Base-by-base conservation (phyloP, 2,329 filamentous ascomycete species). In the Fusarium subtropicale region DNA sequence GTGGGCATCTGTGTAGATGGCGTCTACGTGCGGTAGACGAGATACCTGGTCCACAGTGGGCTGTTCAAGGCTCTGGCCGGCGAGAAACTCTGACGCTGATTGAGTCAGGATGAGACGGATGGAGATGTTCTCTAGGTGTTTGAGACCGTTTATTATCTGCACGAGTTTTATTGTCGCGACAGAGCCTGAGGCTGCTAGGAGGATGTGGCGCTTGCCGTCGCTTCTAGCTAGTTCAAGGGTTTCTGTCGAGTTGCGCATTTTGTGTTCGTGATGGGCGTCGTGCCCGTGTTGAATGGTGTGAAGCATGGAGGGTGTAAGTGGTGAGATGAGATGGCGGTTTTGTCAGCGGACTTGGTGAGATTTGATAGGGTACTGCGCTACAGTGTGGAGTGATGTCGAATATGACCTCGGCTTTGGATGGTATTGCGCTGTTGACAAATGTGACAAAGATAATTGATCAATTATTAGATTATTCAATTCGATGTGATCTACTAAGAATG, bases 131-230 rank as follows among this genome's bases (percentile, higher is more conserved):
- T 68, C 77, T 74, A 72, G 84, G 45, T 76, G 71, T 18, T 80
- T 83, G 6, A 94, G 85, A 3, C 88, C 84, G 20, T 80, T 75
- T 62, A 91, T 83, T 69, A 94, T 92, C 39, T 86, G 82, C 3
- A 89, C 89, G 4, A 93, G 82, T 77, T 97, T 97, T 75, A 97
- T 97, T 9, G 92, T 93, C 16, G 94, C 94, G n/a, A 97, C 93
- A 1, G 91, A 84, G 30, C 83, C 81, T 9, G 76, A 77, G 7
- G 80, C 81, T 0, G 82, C 81, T 8, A 84, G 76, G 2, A 84
- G 74, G 15, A 84, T 73, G 56, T 84, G 82, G 15, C 72, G 74
- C 62, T 83, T 83, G 66, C 79, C 79, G 52, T 84, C 82, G 31
- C 64, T 64, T 20, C 76, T 72, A 6, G 79, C 72, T 20, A 69